Evolutionary conservation across 2,329 filamentous ascomycete genomes (phyloP).

Genomic region (Pyrenochaeta sp.): DNA sequence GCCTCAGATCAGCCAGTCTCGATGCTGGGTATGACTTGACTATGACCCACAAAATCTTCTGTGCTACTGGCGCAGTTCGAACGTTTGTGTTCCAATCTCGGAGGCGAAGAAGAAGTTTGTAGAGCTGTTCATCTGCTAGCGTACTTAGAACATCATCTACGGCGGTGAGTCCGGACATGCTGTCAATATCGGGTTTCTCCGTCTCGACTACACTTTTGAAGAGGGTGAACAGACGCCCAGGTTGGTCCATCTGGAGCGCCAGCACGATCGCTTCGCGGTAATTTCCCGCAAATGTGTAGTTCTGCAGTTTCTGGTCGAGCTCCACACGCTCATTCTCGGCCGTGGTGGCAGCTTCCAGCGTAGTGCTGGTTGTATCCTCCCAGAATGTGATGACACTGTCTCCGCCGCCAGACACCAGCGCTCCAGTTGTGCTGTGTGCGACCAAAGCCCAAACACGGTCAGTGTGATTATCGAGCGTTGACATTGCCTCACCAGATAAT

Average conservation of each 20-base stretch:
- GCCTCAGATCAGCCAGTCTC: constrained; percentile 73
- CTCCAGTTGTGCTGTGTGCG: constrained; percentile 68
- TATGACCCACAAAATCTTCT: constrained; percentile 81
- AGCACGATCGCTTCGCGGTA: constrained; percentile 94
- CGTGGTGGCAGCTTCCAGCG: constrained; percentile 75
- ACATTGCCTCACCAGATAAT: constrained; percentile 81
- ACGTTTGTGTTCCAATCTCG: constrained; percentile 99
- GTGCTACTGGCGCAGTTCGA: constrained; percentile 82
- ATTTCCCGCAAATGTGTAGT: constrained; percentile 86
- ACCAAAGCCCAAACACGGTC: constrained; percentile 94
- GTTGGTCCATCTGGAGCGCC: constrained; percentile 92
- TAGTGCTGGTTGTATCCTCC: constrained; percentile 87
- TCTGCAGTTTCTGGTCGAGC: constrained; percentile 92
- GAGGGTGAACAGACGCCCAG: constrained; percentile 81
- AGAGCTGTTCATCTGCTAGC: constrained; percentile 86
- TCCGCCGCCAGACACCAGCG: constrained; percentile 87
- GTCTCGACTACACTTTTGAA: constrained; percentile 81
- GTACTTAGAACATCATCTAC: constrained; percentile 86
- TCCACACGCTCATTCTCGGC: constrained; percentile 84
- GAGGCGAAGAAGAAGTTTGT: constrained; percentile 79
- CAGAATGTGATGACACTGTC: constrained; percentile 96
- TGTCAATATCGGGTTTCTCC: constrained; percentile 67
- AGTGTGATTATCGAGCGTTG: constrained; percentile 95
- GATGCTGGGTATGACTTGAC: constrained; percentile 82
- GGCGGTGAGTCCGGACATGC: constrained; percentile 67